A percentile compares a stretch with the other conserved stretches of the same genome.
phyloP scores from a whole-genome alignment of 371 early-diverging fungal genomes.

The Actinomortierella ambigua region DNA sequence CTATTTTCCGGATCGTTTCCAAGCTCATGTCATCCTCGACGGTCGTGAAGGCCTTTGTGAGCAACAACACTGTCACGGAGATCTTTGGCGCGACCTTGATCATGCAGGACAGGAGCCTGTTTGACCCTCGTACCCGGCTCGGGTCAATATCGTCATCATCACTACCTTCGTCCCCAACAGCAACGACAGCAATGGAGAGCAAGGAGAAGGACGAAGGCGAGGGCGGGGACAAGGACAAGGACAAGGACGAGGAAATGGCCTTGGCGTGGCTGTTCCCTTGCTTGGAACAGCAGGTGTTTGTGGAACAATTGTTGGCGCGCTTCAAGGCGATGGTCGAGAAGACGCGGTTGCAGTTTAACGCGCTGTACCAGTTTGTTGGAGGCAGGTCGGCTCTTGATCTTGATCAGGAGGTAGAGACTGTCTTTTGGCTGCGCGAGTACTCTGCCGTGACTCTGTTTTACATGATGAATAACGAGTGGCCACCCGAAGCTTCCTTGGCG shows the following conservation, averaged over 20 bases:
- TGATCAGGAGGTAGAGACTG: slow-evolving; percentile 13
- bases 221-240: not conserved
- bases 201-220: not conserved
- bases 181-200: not conserved
- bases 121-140: not conserved
- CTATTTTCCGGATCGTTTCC: slow-evolving; percentile 11
- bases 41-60: slow-evolving; percentile 24
- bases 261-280: slow-evolving; percentile 12
- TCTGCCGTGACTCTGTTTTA: slow-evolving; percentile 26
- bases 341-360: slow-evolving; percentile 15
- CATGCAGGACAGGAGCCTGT: no score
- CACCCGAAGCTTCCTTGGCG: not conserved
- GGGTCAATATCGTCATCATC: not conserved
- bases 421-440: slow-evolving; percentile 35
- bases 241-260: not conserved
- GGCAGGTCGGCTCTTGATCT: slow-evolving; percentile 8
- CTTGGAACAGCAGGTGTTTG: slow-evolving; percentile 9
- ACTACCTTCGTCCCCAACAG: no score
- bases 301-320: slow-evolving; percentile 19
- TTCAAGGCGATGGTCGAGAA: slow-evolving; percentile 13
- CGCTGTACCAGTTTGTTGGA: slow-evolving; percentile 28
- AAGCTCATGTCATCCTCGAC: slow-evolving; percentile 12
- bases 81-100: slow-evolving; percentile 26
- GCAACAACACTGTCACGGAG: slow-evolving; percentile 34
- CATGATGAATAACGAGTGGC: not conserved